Conservation (phyloP, 768 basidiomycete genomes). For the Termitomyces sp. region DNA sequence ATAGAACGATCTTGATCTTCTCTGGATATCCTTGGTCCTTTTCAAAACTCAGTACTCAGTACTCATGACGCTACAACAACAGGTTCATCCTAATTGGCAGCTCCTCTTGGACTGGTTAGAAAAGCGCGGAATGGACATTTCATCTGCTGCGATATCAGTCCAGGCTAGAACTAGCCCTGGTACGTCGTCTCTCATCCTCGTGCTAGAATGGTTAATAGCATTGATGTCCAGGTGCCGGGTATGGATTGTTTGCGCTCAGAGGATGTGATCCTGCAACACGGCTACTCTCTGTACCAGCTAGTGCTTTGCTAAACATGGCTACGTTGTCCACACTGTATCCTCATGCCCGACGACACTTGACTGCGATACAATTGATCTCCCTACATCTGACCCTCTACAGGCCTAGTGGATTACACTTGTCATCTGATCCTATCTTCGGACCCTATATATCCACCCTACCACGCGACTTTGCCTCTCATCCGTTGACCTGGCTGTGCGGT, state of each 20-base stretch:
- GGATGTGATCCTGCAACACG: slow-evolving; percentile 44
- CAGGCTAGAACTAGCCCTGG: slow-evolving; percentile 51
- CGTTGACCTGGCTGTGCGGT: slow-evolving; percentile 69
- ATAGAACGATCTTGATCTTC: neutral
- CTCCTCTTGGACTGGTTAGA: slow-evolving; percentile 51
- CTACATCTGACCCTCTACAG: slow-evolving; percentile 75
- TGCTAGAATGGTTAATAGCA: neutral
- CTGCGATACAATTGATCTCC: slow-evolving; percentile 73
- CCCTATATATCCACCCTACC: slow-evolving; percentile 84
- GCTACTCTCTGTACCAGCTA: slow-evolving; percentile 69
- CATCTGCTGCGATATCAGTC: slow-evolving; percentile 39
- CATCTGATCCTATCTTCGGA: slow-evolving; percentile 55
- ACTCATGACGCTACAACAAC: neutral
- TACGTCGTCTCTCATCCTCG: slow-evolving; percentile 23
- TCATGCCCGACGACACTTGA: slow-evolving; percentile 30
- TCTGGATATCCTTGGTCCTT: no score
- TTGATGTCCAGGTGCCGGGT: slow-evolving; percentile 49
- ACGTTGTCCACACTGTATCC: slow-evolving; percentile 68
- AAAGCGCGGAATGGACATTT: slow-evolving; percentile 42
- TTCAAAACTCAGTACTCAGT: no score
- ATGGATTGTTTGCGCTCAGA: slow-evolving; percentile 59
- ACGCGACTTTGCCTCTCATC: slow-evolving; percentile 68
- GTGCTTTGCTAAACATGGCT: slow-evolving; percentile 65
- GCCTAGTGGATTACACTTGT: slow-evolving; percentile 38
- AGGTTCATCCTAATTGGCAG: slow-evolving; percentile 39